Evolutionary conservation across 768 basidiomycete genomes (phyloP).

Genomic region (Psilocybe sp.): DNA sequence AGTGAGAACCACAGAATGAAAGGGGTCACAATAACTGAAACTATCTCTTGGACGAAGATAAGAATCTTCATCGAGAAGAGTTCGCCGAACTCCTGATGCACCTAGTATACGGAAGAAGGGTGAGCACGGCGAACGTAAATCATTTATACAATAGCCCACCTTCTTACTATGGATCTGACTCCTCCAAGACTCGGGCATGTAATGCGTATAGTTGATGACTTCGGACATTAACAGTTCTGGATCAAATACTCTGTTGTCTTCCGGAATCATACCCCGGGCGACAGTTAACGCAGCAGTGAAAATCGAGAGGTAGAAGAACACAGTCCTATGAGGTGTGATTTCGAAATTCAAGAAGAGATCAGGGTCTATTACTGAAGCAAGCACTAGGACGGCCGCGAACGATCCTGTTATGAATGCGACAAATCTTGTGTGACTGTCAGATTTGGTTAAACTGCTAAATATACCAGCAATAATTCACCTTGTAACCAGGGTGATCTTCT

Average conservation of each 20-base stretch:
- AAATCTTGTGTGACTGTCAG: constrained; percentile 52
- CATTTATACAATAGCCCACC: constrained; percentile 35
- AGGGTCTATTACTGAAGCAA: constrained; percentile 90
- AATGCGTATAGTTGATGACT: constrained; percentile 92
- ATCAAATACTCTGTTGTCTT: constrained; percentile 91
- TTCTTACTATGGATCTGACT: constrained; percentile 83
- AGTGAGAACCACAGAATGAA: constrained; percentile 93
- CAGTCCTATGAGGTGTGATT: constrained; percentile 89
- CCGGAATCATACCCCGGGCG: constrained; percentile 93
- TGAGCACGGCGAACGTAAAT: not conserved
- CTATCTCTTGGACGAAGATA: constrained; percentile 83
- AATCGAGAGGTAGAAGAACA: constrained; percentile 87
- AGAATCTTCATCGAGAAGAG: constrained; percentile 92
- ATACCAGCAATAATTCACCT: constrained; percentile 52
- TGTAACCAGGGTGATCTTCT: constrained; percentile 85
- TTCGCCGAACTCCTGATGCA: constrained; percentile 88
- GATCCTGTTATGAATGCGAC: constrained; percentile 95
- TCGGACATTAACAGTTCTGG: constrained; percentile 91
- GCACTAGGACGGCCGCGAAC: constrained; percentile 91
- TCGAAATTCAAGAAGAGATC: constrained; percentile 94
- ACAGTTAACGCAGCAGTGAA: constrained; percentile 89
- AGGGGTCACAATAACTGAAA: constrained; percentile 91
- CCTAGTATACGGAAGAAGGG: constrained; percentile 39
- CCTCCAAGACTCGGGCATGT: constrained; percentile 94
- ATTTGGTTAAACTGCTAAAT: not conserved